Evolutionary conservation across 331 rosid species (phyloP), one percentile per base, ranked within the genome.

Genomic region (Saraca asoca): DNA sequence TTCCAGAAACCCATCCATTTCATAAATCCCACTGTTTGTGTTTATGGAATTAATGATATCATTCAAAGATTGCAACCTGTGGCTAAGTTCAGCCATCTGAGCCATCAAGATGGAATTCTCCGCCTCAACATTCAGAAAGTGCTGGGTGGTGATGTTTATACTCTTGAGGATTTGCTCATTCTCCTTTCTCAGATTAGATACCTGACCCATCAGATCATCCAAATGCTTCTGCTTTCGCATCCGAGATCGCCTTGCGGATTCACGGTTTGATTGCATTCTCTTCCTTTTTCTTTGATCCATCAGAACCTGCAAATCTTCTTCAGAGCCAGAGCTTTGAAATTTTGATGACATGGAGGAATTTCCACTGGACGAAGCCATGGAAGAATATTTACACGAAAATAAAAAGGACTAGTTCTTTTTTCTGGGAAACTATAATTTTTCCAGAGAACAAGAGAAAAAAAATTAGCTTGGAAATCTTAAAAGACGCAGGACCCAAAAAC

Each of bases 161-260:
- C 64, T 75, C 0, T 63, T 70, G 35, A 81, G 12, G 64, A 86
- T 74, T 16, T 79, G 85, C 29, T 6, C 60, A 19, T 86, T 91
- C 9, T 84, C 79, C 52, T 66, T 79, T 19, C 66, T 75, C 29
- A 88, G 83, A 54, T 35, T 45, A 0, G 61, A 61, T 35, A 76
- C 73, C 48, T 80, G 73, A 0, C 37, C 79, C 66, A 14, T 34
- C 65, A 91, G 75, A 68, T 91, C 89, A 35, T 88, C 88, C 78
- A 84, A 0, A 58, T 81, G 85, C 67, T 86, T 74, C 82, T 88
- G 97, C 68, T 82, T 88, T 15, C 85, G 45, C 94, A 79, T 69
- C 69, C 97, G 29, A 0, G 94, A 91, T 42, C 95, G 78, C 71
- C 81, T 77, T 0, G 97, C 97, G 12, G 97, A 91, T 50, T 88